These are phyloP conservation scores for Euphorbia pulcherrima DNA, from an alignment of 345 rosid species.

Conservation along the genomic window DNA sequence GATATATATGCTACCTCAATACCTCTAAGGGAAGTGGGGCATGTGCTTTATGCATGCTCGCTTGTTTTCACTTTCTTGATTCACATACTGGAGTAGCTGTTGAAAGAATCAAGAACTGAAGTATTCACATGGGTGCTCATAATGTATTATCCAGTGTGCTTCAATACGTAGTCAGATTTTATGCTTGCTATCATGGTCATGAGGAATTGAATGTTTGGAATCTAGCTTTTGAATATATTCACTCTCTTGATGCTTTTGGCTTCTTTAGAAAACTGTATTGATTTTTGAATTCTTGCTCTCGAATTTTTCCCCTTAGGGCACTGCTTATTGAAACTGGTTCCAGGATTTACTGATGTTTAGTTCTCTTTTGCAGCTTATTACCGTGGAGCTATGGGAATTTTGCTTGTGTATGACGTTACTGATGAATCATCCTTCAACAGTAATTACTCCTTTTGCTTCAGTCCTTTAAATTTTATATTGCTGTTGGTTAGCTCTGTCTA, in stretches of 20 bases:
- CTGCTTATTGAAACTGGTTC: neutral
- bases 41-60: neutral
- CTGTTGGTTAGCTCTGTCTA: neutral
- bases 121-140: no score
- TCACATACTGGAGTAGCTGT: neutral
- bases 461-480: neutral
- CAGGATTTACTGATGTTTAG: neutral
- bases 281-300: neutral
- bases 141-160: neutral
- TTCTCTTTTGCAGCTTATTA: slow-evolving; percentile 21
- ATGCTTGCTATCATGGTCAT: neutral
- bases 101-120: neutral
- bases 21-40: neutral
- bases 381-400: slow-evolving; percentile 29
- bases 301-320: neutral
- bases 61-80: neutral
- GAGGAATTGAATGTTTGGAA: neutral
- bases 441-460: slow-evolving; percentile 6
- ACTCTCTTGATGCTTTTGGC: neutral
- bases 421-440: slow-evolving; percentile 30
- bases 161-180: neutral
- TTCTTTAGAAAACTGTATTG: neutral
- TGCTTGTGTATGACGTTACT: slow-evolving; percentile 27
- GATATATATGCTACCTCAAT: neutral
- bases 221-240: neutral